phyloP scores from a whole-genome alignment of 2,329 filamentous ascomycete species.

The Mollisiaceae sp. region DNA sequence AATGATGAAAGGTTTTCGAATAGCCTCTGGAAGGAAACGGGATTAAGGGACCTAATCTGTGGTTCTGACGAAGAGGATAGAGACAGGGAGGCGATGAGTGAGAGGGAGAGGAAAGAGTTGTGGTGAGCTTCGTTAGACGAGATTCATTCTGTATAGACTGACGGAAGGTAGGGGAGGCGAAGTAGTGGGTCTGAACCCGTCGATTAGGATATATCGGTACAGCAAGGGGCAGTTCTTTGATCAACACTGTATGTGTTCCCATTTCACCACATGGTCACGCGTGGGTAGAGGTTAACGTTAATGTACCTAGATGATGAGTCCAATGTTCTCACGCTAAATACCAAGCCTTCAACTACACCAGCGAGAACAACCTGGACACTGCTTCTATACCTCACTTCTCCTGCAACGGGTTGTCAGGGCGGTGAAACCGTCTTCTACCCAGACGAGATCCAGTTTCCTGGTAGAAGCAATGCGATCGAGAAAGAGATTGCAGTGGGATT shows the following conservation, averaged over 20 bases:
- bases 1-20: conserved; percentile 77
- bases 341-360: conserved; percentile 47
- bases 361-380: conserved; percentile 90
- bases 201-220: conserved; percentile 90
- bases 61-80: conserved; percentile 30
- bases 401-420: conserved; percentile 75
- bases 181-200: conserved; percentile 82
- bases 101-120: conserved; percentile 37
- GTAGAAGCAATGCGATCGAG: conserved; percentile 48
- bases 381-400: conserved; percentile 82
- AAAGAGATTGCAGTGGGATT: conserved; percentile 74
- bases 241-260: conserved; percentile 76
- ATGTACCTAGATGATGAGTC: conserved; percentile 76
- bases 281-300: background rate
- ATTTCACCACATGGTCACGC: conserved; percentile 13
- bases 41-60: conserved; percentile 60
- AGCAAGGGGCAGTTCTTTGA: conserved; percentile 88
- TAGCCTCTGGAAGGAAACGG: conserved; percentile 77
- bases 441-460: conserved; percentile 56
- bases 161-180: conserved; percentile 75
- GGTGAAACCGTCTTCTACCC: conserved; percentile 95
- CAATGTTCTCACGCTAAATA: conserved; percentile 69
- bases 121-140: conserved; percentile 35
- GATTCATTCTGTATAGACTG: conserved; percentile 35
- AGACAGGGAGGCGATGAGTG: conserved; percentile 31